Evolutionary conservation across 1,284 basidiomycete species (phyloP), one percentile per base, ranked within the genome.

Genomic region (Cronartium quercuum): DNA sequence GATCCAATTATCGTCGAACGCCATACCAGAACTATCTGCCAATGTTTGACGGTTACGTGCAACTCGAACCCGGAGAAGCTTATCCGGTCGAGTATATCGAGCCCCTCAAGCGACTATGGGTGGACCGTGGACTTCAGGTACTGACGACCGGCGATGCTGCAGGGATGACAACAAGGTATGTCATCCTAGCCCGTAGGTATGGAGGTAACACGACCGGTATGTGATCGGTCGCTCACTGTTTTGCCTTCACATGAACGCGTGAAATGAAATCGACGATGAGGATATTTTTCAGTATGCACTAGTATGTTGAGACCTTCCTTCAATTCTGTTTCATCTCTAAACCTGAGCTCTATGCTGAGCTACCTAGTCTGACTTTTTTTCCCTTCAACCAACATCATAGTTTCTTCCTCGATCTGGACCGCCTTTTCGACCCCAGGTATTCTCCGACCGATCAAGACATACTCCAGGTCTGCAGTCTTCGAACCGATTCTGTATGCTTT

Each of bases 71-170:
- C 73, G 88, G 89, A 61, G 89, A 95, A 79, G 83, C 89, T 0
- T 95, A 90, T 83, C 91, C 92, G 0, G 76, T 78, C 42, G 79
- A 83, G 21, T 91, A 88, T 80, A 85, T 86, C 68, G 84, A 87
- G 41, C 88, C 91, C 1, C 84, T 98, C 42, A 85, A 86, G 76
- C 78, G 82, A 0, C 85, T 97, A 0, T 97, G 94, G 94, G 82
- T 82, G 6, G 94, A 97, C 80, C 82, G 85, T 9, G 86, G 86
- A 51, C 86, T 95, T 0, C 89, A 91, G 81, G 89, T 89, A 18
- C 90, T 89, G 82, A 83, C 84, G 29, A 84, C 90, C 68, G 90
- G 90, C 2, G 92, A 93, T 81, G 91, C 94, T 80, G 90, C 89
- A 9, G 91, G 91, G 0, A 81, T 95, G 66, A 92, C 91, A 1